Base-by-base conservation (phyloP, 2,329 filamentous ascomycete species). In the Botrytis pseudocinerea region DNA sequence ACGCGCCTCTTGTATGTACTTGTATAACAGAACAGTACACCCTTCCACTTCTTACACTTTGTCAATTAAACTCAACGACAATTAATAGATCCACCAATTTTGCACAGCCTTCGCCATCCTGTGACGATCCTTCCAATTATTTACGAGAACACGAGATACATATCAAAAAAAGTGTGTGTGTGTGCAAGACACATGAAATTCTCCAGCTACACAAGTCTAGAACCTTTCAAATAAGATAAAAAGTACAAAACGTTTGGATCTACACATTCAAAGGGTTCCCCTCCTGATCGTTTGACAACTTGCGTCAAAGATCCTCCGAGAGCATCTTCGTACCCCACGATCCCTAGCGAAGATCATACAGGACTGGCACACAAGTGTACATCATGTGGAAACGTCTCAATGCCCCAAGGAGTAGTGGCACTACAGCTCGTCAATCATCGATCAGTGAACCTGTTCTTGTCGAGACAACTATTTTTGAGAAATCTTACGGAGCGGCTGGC, bases 311-410 rank as follows among this genome's bases (percentile, higher is more conserved):
- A 57, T 42, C n/a, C 74, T 57, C 59, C 40, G 66, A 40, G 62
- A 64, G 46, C 32, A 32, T 57, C 35, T 57, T 6, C 28, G 20
- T 59, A 28, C 38, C 51, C 42, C 59, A 62, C 46, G 57, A 44
- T 75, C 35, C 74, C 74, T 65, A 60, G 75, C 73, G 76, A 73
- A 57, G 69, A 76, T 78, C 77, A 78, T 32, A 77, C 77, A 70
- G 61, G 65, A 66, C 57, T 71, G 65, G 62, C 32, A 69, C 71
- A 72, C 63, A 57, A 71, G 20, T 57, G 66, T 60, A 46, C 78
- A 82, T 74, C n/a, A 88, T 89, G 87, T 89, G 86, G 86, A 86
- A 87, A 79, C 85, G 85, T 78, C 80, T 87, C 78, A 82, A 85
- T 80, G 32, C 48, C 38, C 40, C 70, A 14, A 72, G 46, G 44